Percentiles rank a stretch among this genome's conserved stretches.
Evolutionary conservation across 2,329 filamentous ascomycete genomes (phyloP).

Genomic region (Alternaria sp.): DNA sequence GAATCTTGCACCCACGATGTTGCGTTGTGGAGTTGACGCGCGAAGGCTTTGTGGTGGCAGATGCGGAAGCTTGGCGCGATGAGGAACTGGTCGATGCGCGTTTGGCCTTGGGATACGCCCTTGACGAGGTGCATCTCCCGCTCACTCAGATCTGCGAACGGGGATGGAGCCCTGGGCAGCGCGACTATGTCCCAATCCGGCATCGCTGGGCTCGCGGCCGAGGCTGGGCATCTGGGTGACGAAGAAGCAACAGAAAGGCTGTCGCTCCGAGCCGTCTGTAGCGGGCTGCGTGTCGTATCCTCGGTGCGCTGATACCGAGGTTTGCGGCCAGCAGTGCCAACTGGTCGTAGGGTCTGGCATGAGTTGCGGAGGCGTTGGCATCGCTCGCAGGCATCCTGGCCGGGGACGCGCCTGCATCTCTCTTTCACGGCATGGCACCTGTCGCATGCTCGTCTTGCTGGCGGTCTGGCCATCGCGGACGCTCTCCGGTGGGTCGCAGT

Average conservation of each 20-base stretch:
- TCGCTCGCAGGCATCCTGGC: conserved; percentile 11
- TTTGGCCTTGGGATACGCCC: conserved; percentile 2
- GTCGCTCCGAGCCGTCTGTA: neutral
- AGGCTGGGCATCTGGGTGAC: neutral
- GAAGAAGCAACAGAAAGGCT: neutral
- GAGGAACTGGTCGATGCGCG: conserved; percentile 9
- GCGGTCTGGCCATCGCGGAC: conserved; percentile 8
- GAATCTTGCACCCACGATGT: conserved; percentile 2
- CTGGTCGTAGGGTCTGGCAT: conserved; percentile 9
- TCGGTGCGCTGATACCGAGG: conserved; percentile 9
- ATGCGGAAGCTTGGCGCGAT: conserved; percentile 6
- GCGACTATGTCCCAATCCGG: neutral
- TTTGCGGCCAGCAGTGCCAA: conserved; percentile 9
- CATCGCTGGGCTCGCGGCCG: neutral
- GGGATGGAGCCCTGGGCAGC: neutral
- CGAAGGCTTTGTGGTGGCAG: conserved; percentile 8
- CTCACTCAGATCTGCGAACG: neutral
- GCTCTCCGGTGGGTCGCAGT: neutral
- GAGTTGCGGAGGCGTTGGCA: conserved; percentile 7
- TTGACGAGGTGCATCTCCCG: conserved; percentile 7
- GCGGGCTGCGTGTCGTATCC: neutral
- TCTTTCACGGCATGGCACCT: conserved; percentile 12
- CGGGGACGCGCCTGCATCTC: conserved; percentile 7
- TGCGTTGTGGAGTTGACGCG: conserved; percentile 4
- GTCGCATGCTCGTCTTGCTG: conserved; percentile 9